Evolutionary conservation across 2,329 filamentous ascomycete genomes (phyloP).

Genomic region (Claviceps lovelessii): DNA sequence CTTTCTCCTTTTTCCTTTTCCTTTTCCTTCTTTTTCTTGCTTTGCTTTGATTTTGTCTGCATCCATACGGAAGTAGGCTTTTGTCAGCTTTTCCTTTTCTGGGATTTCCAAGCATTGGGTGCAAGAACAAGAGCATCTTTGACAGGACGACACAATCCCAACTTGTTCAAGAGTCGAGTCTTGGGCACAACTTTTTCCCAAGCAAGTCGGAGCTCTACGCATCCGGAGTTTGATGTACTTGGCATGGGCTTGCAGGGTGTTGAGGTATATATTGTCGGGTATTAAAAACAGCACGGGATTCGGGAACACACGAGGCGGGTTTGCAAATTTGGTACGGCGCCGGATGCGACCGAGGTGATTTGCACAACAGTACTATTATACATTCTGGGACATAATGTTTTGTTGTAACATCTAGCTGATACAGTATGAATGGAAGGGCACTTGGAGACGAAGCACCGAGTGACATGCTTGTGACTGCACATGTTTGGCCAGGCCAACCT

Average conservation of each 20-base stretch:
- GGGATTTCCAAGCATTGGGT: not conserved
- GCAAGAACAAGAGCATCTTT: not conserved
- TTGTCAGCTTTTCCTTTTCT: constrained; percentile 1
- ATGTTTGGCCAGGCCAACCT: no score
- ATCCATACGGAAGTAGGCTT: constrained; percentile 8
- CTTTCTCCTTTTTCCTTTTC: no score
- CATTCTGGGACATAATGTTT: constrained; percentile 4
- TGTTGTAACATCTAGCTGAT: constrained; percentile 4
- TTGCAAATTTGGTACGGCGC: not conserved
- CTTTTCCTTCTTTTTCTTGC: no score
- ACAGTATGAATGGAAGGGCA: not conserved
- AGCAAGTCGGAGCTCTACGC: not conserved
- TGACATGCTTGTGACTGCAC: no score
- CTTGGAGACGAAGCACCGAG: no score
- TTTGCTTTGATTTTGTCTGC: constrained; percentile 8
- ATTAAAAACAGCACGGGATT: not conserved
- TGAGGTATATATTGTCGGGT: not conserved
- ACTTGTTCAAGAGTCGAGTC: not conserved
- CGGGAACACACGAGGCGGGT: not conserved
- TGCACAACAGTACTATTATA: not conserved
- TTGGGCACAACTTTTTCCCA: not conserved
- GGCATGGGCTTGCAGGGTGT: not conserved
- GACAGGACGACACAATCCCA: not conserved
- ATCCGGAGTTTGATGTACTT: not conserved
- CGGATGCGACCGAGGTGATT: not conserved